Conservation (phyloP, 2,329 filamentous ascomycete species). For the Colletotrichum orchidophilum region DNA sequence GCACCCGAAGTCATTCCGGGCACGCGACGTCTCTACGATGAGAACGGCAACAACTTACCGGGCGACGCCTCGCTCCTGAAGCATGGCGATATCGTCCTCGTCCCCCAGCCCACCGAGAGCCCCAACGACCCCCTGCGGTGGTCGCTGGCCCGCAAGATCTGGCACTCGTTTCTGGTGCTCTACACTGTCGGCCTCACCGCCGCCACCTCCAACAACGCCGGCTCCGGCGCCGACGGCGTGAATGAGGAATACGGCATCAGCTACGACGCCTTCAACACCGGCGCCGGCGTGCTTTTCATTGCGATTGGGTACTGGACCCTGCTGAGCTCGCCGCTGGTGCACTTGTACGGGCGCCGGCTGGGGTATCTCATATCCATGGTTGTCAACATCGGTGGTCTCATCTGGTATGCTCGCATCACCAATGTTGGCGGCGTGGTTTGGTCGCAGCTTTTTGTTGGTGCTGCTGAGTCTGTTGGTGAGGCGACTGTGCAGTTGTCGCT, state of each 20-base stretch:
- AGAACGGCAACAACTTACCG: slow-evolving; percentile 8
- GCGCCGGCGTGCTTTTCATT: slow-evolving; percentile 65
- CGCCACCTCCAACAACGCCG: slow-evolving; percentile 64
- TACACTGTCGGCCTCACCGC: slow-evolving; percentile 65
- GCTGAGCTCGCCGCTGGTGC: slow-evolving; percentile 61
- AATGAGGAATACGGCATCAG: slow-evolving; percentile 59
- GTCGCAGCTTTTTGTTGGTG: slow-evolving; percentile 66
- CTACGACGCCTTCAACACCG: slow-evolving; percentile 63
- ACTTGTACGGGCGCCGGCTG: slow-evolving; percentile 63
- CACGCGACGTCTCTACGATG: slow-evolving; percentile 29
- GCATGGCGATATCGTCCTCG: slow-evolving; percentile 57
- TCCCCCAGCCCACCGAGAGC: slow-evolving; percentile 61
- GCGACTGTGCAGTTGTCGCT: slow-evolving; percentile 66
- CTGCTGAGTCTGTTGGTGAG: slow-evolving; percentile 65
- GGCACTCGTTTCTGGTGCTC: slow-evolving; percentile 60
- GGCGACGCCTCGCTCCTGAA: slow-evolving; percentile 32
- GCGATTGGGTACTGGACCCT: slow-evolving; percentile 66
- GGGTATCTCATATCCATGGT: slow-evolving; percentile 63
- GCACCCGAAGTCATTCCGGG: slow-evolving; percentile 26
- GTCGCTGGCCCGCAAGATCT: slow-evolving; percentile 54
- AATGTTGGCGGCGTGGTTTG: slow-evolving; percentile 58
- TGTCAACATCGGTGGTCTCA: slow-evolving; percentile 58
- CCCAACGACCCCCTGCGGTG: slow-evolving; percentile 64
- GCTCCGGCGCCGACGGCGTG: slow-evolving; percentile 60
- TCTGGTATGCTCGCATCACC: slow-evolving; percentile 61